These are phyloP conservation scores for Dimargaris xerosporica DNA, from an alignment of 192 early-diverging fungal genomes.

Conservation along the genomic window DNA sequence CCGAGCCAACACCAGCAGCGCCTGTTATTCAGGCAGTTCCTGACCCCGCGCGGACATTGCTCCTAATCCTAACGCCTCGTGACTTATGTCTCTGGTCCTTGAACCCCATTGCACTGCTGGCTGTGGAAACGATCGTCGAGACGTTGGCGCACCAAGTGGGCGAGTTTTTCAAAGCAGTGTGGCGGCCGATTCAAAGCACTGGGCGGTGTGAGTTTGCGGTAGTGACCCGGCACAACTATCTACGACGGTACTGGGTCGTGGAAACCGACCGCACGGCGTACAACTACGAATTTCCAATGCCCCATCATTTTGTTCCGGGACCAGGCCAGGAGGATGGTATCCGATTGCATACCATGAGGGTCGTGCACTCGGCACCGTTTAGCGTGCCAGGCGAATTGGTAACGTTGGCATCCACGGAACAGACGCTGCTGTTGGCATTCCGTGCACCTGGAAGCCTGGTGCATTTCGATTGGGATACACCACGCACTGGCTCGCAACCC, in stretches of 20 bases:
- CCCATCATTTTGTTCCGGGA: conserved; percentile 27
- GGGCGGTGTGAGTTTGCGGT: conserved; percentile 18
- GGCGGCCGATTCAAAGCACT: background rate
- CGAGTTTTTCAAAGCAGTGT: conserved; percentile 8
- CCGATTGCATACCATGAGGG: conserved; percentile 11
- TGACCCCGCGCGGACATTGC: conserved; percentile 15
- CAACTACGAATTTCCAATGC: conserved; percentile 23
- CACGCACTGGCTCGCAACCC: no score
- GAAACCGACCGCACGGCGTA: conserved; percentile 14
- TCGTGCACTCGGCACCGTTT: conserved; percentile 22
- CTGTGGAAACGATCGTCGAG: conserved; percentile 20
- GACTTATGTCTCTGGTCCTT: conserved; percentile 25
- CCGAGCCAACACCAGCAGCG: background rate
- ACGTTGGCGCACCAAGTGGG: conserved; percentile 25
- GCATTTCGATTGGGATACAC: no score
- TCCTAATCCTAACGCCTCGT: conserved; percentile 19
- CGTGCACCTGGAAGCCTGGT: no score
- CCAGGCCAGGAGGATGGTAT: conserved; percentile 26
- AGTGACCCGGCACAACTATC: conserved; percentile 16
- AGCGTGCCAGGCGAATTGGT: background rate
- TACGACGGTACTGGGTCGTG: conserved; percentile 23
- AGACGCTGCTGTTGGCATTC: no score
- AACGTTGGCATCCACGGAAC: background rate
- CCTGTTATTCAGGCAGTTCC: background rate
- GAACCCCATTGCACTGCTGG: conserved; percentile 26